A percentile compares a stretch with the other conserved stretches of the same genome.
Evolutionary conservation across 805 yeast species (phyloP).

Genomic region (Kazachstania martiniae): DNA sequence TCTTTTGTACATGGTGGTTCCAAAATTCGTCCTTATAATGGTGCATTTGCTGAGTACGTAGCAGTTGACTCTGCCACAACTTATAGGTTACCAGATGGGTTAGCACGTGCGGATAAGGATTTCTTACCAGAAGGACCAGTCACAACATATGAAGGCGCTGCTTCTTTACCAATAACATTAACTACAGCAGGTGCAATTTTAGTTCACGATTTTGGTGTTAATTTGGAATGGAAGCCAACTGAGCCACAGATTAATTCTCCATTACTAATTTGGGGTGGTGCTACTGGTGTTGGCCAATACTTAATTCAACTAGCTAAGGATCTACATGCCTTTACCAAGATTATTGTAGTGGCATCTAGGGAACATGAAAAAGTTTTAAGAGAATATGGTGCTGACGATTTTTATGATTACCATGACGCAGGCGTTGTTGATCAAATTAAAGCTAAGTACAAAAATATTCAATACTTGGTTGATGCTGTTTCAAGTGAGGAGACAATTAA

Average conservation of each 20-base stretch:
- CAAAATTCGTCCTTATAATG: slow-evolving; percentile 32
- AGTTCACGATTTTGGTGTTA: slow-evolving; percentile 16
- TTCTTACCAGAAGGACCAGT: slow-evolving; percentile 24
- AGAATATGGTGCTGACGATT: slow-evolving; percentile 39
- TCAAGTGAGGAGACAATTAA: slow-evolving; percentile 24
- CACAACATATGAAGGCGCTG: slow-evolving; percentile 51
- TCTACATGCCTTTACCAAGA: slow-evolving; percentile 31
- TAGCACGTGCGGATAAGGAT: slow-evolving; percentile 4
- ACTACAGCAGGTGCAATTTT: slow-evolving; percentile 38
- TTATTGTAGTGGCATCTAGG: slow-evolving; percentile 39
- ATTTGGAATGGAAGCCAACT: slow-evolving; percentile 18
- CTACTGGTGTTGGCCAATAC: slow-evolving; percentile 49
- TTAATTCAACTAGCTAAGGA: slow-evolving; percentile 50
- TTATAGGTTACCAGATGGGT: slow-evolving; percentile 11
- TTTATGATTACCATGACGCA: slow-evolving; percentile 38
- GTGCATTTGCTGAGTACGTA: slow-evolving; percentile 50
- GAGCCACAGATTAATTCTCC: slow-evolving; percentile 28
- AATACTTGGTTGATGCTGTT: slow-evolving; percentile 27
- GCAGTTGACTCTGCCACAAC: slow-evolving; percentile 27
- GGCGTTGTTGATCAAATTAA: slow-evolving; percentile 35
- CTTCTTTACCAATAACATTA: slow-evolving; percentile 44
- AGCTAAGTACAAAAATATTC: slow-evolving; percentile 22
- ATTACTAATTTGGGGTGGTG: slow-evolving; percentile 54
- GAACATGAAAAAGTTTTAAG: slow-evolving; percentile 32
- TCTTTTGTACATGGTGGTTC: slow-evolving; percentile 46